Percentiles rank a stretch among this genome's conserved stretches.
phyloP scores from a whole-genome alignment of 805 yeast genomes.

The Peterozyma toletana region DNA sequence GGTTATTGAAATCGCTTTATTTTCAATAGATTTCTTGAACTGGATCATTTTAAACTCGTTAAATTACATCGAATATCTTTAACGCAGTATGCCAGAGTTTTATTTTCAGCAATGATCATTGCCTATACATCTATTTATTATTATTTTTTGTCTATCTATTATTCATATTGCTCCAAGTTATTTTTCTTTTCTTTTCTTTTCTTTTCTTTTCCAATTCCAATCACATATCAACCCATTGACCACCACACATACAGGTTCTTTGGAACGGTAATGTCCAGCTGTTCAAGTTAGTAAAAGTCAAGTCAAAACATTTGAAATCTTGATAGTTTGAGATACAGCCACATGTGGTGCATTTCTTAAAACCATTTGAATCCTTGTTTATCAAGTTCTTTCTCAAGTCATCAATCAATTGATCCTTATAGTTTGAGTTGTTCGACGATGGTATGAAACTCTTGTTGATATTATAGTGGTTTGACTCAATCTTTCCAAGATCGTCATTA shows the following conservation, averaged over 20 bases:
- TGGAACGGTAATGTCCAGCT: constrained; percentile 62
- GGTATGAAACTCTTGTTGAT: constrained; percentile 11
- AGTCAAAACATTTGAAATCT: constrained; percentile 20
- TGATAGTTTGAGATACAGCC: constrained; percentile 36
- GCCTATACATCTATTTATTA: no score
- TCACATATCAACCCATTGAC: constrained; percentile 53
- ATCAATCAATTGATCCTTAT: constrained; percentile 17
- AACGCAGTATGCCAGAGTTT: not conserved
- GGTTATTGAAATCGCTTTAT: no score
- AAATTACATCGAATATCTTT: not conserved
- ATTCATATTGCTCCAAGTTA: not conserved
- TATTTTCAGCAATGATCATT: no score
- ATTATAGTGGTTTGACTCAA: constrained; percentile 10
- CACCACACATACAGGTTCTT: constrained; percentile 73
- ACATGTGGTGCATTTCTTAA: constrained; percentile 45
- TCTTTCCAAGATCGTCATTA: not conserved
- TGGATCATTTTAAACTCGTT: no score
- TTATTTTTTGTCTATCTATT: not conserved
- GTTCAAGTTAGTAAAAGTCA: constrained; percentile 13
- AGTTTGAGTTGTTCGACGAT: constrained; percentile 3
- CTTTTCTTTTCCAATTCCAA: constrained; percentile 4
- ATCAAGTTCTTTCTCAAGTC: constrained; percentile 22
- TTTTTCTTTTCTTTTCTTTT: constrained; percentile 1
- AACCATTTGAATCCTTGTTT: constrained; percentile 15
- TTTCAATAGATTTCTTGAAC: no score